These are phyloP conservation scores for Oehlia diaphana DNA, from an alignment of 192 early-diverging fungal species.

Conservation along the genomic window DNA sequence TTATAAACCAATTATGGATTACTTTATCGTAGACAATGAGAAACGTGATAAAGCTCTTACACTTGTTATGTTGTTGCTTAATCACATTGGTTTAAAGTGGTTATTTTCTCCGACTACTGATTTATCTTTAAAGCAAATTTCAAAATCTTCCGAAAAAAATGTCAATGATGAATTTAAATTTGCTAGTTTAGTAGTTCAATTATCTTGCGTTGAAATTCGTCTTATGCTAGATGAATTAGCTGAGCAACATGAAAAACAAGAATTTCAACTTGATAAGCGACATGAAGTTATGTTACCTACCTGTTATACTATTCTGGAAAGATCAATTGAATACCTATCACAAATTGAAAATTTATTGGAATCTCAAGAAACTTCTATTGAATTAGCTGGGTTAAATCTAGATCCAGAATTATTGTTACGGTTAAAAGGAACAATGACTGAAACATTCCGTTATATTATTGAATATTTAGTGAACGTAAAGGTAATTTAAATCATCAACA, in stretches of 20 bases:
- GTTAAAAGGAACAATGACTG: constrained; percentile 35
- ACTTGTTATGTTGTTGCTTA: constrained; percentile 28
- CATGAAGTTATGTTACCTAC: constrained; percentile 40
- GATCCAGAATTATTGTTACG: constrained; percentile 41
- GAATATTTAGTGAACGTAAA: constrained; percentile 33
- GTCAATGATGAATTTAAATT: constrained; percentile 35
- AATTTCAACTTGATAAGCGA: constrained; percentile 19
- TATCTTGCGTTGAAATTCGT: constrained; percentile 41
- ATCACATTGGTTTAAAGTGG: constrained; percentile 41
- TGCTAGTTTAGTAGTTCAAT: constrained; percentile 38
- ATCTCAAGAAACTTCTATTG: constrained; percentile 20
- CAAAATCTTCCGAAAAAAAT: constrained; percentile 15
- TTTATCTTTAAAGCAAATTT: constrained; percentile 2
- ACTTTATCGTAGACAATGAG: constrained; percentile 27
- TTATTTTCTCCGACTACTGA: constrained; percentile 33
- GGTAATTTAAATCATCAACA: not conserved
- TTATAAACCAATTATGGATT: not conserved
- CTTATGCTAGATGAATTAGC: constrained; percentile 42
- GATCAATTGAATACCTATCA: constrained; percentile 39
- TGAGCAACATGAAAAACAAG: constrained; percentile 26
- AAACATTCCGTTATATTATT: constrained; percentile 38
- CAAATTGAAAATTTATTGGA: constrained; percentile 17
- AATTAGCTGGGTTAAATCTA: not conserved
- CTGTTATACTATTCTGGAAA: constrained; percentile 45
- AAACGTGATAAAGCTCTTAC: constrained; percentile 37